phyloP scores from a whole-genome alignment of 352 stramenopile genomes.

The Pythium oligandrum region DNA sequence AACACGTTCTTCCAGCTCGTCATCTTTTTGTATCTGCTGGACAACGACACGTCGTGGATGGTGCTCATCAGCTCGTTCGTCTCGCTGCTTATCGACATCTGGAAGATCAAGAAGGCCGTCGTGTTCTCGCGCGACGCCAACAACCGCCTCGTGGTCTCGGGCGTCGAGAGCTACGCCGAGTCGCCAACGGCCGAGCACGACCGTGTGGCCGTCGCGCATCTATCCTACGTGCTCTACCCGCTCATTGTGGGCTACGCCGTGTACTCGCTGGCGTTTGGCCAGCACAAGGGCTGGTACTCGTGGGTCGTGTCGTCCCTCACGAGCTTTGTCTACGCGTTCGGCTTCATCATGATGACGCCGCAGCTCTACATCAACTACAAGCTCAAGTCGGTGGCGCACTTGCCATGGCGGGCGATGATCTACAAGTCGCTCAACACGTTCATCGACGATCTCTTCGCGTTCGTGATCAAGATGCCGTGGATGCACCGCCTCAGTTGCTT shows the following conservation, averaged over 20 bases:
- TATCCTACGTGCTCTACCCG: constrained; percentile 83
- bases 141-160: constrained; percentile 80
- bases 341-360: constrained; percentile 99
- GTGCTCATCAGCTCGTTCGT: constrained; percentile 88
- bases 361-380: constrained; percentile 99
- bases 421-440: constrained; percentile 99
- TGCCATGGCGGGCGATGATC: constrained; percentile 97
- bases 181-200: constrained; percentile 82
- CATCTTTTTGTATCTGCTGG: constrained; percentile 97
- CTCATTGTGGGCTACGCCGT: constrained; percentile 92
- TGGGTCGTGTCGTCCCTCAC: constrained; percentile 96
- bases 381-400: constrained; percentile 94
- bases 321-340: constrained; percentile 98
- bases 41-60: constrained; percentile 96
- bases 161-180: constrained; percentile 77
- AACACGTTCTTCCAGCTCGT: constrained; percentile 97
- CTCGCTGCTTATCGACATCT: constrained; percentile 85
- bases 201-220: constrained; percentile 74
- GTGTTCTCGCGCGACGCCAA: constrained; percentile 73
- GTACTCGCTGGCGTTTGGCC: constrained; percentile 91
- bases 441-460: constrained; percentile 97
- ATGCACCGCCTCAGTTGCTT: constrained; percentile 98
- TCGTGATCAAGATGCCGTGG: constrained; percentile 97
- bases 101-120: constrained; percentile 93
- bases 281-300: constrained; percentile 96